Base-by-base conservation (phyloP, 2,329 filamentous ascomycete species). In the Cercospora sesami region DNA sequence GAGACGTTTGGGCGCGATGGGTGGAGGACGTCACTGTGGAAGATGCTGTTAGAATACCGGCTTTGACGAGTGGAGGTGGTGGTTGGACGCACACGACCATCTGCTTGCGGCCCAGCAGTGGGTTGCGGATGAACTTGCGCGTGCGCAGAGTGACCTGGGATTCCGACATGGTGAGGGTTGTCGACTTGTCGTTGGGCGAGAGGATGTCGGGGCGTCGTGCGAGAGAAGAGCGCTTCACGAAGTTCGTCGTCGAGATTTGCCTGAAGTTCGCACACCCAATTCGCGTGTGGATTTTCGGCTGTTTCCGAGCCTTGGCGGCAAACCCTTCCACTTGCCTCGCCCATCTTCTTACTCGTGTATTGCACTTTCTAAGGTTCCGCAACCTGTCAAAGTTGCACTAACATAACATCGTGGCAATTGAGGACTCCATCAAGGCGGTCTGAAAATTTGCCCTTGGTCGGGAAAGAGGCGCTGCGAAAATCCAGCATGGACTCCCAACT, bases 51-150 rank as follows among this genome's bases (percentile, higher is more conserved):
- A 75, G 75, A 71, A 71, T 51, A 14, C 18, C 9, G 28, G 55
- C 28, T 16, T 31, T 18, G 48, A 61, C 28, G 64, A 31, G 65
- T 45, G 55, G 59, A 36, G 60, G 36, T 42, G 36, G 36, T n/a
- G 33, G 26, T 51, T 63, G 53, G 26, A 79, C 78, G 75, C 75
- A 97, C 94, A 97, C 92, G 86, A 97, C 94, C 93, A 98, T 97
- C 91, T 98, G 94, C 90, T 96, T 97, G 84, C 94, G 92, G 83
- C 91, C 93, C 83, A 99, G 91, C 82, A 99, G 93, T 84, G 95
- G 92, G 90, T 99, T 99, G 88, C 94, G 93, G 87, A 98, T 96
- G 92, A 99, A 99, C 89, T 98, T 98, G 92, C 95, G 94, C 86
- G 95, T 99, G 87, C 95, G 83, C 81, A 85, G 78, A 74, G 83